Evolutionary conservation across 805 yeast genomes (phyloP).

Genomic region (Zygotorulaspora sp.): DNA sequence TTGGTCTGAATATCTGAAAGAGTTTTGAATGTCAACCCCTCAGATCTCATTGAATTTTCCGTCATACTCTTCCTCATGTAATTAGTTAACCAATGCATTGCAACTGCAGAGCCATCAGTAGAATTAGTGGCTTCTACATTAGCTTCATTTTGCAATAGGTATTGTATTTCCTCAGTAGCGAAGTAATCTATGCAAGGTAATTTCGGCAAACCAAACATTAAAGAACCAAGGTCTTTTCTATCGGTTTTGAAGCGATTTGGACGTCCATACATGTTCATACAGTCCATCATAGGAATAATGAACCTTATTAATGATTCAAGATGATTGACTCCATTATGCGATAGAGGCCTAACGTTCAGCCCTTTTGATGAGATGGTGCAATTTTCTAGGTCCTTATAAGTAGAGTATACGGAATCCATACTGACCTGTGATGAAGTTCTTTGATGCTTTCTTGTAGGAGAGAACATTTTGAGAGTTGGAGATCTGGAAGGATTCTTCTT

Average conservation of each 20-base stretch:
- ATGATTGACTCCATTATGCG: constrained; percentile 64
- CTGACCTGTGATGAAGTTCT: constrained; percentile 15
- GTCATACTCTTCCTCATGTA: constrained; percentile 11
- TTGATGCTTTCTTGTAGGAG: constrained; percentile 14
- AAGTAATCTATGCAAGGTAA: constrained; percentile 63
- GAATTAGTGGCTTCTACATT: constrained; percentile 6
- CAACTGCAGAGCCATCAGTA: constrained; percentile 14
- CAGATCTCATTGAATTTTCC: constrained; percentile 9
- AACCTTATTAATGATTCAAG: constrained; percentile 65
- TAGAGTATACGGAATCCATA: constrained; percentile 9
- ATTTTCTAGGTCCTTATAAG: constrained; percentile 6
- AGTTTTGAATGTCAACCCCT: constrained; percentile 27
- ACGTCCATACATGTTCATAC: constrained; percentile 67
- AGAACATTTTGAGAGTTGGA: constrained; percentile 14
- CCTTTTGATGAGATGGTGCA: constrained; percentile 16
- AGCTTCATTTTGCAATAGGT: constrained; percentile 9
- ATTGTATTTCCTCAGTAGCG: constrained; percentile 18
- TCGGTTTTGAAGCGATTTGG: constrained; percentile 56
- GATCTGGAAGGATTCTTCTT: constrained; percentile 5
- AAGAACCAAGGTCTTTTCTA: constrained; percentile 47
- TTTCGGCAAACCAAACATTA: constrained; percentile 67
- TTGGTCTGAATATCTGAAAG: constrained; percentile 3
- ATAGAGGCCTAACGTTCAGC: constrained; percentile 54
- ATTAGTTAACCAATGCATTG: constrained; percentile 18
- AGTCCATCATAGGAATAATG: constrained; percentile 61